Conservation (phyloP, 768 basidiomycete species). For the Imleria badia region DNA sequence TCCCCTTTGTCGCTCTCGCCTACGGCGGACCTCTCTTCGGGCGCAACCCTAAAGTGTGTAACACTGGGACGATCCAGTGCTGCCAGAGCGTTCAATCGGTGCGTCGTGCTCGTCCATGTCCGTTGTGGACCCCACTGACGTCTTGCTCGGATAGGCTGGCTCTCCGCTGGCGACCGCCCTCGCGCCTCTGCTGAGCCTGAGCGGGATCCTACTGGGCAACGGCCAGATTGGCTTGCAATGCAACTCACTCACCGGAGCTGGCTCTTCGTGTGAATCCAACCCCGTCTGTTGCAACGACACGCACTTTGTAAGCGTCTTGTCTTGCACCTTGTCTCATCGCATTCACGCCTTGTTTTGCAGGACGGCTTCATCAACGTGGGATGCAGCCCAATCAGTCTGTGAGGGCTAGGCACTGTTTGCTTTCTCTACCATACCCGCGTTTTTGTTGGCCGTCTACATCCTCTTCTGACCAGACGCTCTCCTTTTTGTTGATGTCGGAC, state of each 20-base stretch:
- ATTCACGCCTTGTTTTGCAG: background rate
- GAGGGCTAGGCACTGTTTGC: conserved; percentile 14
- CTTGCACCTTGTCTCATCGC: no score
- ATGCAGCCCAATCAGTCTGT: conserved; percentile 18
- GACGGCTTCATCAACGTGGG: conserved; percentile 28
- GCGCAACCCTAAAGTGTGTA: conserved; percentile 25
- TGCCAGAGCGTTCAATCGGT: conserved; percentile 23
- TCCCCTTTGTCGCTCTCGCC: conserved; percentile 19
- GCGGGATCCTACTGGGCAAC: background rate
- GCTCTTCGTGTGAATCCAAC: conserved; percentile 21
- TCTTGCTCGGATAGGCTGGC: conserved; percentile 5
- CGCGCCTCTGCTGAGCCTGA: conserved; percentile 3
- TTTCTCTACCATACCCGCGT: conserved; percentile 15
- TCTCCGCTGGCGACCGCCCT: background rate
- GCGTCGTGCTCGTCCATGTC: background rate
- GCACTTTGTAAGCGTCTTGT: conserved; percentile 10
- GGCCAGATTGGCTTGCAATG: conserved; percentile 20
- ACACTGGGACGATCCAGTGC: conserved; percentile 19
- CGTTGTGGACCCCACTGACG: conserved; percentile 14
- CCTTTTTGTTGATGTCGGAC: conserved; percentile 25
- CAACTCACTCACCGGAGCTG: conserved; percentile 24
- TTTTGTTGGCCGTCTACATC: conserved; percentile 15
- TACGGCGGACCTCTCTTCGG: conserved; percentile 19
- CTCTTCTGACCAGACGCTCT: conserved; percentile 22
- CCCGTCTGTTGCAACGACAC: conserved; percentile 27